Conservation (phyloP, 768 basidiomycete species). For the Candolleomyces eurysporus region DNA sequence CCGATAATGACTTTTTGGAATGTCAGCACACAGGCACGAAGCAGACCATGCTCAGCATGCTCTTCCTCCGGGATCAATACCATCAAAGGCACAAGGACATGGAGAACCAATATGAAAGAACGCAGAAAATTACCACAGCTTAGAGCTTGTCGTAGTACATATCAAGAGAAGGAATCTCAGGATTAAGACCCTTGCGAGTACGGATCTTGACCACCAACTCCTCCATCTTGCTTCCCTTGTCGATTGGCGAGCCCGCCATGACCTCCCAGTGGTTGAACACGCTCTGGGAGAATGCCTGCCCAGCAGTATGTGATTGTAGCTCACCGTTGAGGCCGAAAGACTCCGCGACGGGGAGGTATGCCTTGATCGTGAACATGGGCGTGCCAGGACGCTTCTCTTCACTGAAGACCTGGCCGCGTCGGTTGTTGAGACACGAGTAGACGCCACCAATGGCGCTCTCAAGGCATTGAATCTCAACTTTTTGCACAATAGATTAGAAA, state of each 20-base stretch:
- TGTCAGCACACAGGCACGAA: too few species aligned
- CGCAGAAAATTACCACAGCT: conserved; percentile 15
- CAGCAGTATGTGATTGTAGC: conserved; percentile 86
- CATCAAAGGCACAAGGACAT: too few species aligned
- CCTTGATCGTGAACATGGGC: conserved; percentile 99
- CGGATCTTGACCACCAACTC: conserved; percentile 80
- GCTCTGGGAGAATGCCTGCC: conserved; percentile 97
- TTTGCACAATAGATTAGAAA: conserved; percentile 21
- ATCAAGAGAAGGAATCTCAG: conserved; percentile 84
- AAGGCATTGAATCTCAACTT: conserved; percentile 95
- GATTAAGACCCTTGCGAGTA: conserved; percentile 94
- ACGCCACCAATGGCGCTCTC: conserved; percentile 97
- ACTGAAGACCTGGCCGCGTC: conserved; percentile 97
- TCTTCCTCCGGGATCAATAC: too few species aligned
- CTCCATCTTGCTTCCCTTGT: conserved; percentile 93
- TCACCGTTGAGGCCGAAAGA: conserved; percentile 98
- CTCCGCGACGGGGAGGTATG: conserved; percentile 87
- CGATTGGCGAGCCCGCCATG: conserved; percentile 79
- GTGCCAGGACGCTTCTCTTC: conserved; percentile 97
- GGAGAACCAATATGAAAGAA: conserved; percentile 13
- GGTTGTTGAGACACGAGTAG: conserved; percentile 90
- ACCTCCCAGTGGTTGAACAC: conserved; percentile 93
- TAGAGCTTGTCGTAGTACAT: conserved; percentile 94
- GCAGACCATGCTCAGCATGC: too few species aligned
- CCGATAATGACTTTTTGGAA: too few species aligned